phyloP scores from a whole-genome alignment of 2,329 filamentous ascomycete genomes.

The Elsinoe arachidis region DNA sequence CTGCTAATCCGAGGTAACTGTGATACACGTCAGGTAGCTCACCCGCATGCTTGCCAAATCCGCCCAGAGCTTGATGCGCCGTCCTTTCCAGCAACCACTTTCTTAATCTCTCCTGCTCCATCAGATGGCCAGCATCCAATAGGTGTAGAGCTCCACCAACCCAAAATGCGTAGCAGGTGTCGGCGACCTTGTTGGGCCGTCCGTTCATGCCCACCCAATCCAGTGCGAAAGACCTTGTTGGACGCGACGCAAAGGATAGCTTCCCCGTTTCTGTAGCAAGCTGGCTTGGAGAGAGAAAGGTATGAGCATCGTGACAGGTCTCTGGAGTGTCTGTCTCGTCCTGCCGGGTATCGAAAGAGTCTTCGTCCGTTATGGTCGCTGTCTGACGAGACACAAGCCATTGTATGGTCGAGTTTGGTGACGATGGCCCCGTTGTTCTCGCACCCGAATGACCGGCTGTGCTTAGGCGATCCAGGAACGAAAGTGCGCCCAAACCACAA shows the following conservation, averaged over 20 bases:
- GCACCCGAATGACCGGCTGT: not conserved
- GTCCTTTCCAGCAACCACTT: constrained; percentile 76
- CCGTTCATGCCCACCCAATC: constrained; percentile 74
- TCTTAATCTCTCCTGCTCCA: constrained; percentile 27
- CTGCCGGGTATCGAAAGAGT: constrained; percentile 28
- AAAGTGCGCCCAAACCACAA: constrained; percentile 71
- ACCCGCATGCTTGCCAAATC: constrained; percentile 39
- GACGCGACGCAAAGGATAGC: constrained; percentile 37
- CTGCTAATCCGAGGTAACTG: constrained; percentile 76
- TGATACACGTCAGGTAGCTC: constrained; percentile 65
- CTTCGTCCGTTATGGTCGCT: constrained; percentile 34
- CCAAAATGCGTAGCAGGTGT: constrained; percentile 98
- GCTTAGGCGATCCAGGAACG: constrained; percentile 59
- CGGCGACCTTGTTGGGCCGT: constrained; percentile 78
- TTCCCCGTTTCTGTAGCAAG: constrained; percentile 24
- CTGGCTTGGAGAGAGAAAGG: constrained; percentile 28
- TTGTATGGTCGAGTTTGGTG: constrained; percentile 32
- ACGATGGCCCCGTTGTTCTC: constrained; percentile 23
- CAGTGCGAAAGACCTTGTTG: constrained; percentile 51
- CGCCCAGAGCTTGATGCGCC: constrained; percentile 63
- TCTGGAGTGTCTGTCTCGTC: constrained; percentile 28
- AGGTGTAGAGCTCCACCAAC: constrained; percentile 54
- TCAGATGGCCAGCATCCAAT: constrained; percentile 9
- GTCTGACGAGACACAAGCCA: constrained; percentile 44
- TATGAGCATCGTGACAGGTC: constrained; percentile 33